phyloP scores from a whole-genome alignment of 2,329 filamentous ascomycete genomes.

The Talaromyces sp. region DNA sequence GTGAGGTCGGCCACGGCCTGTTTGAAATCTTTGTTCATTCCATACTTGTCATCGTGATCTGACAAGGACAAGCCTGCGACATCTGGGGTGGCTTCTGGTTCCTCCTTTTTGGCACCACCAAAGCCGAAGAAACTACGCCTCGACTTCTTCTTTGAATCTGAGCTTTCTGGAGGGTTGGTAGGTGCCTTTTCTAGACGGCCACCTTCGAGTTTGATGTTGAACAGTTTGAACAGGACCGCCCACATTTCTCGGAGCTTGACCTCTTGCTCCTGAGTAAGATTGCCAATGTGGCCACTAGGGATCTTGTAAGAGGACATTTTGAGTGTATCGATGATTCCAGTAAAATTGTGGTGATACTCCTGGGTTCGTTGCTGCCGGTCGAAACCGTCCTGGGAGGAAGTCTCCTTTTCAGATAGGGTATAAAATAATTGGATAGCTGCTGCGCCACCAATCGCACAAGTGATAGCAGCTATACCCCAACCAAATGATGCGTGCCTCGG shows the following conservation, averaged over 20 bases:
- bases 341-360: constrained; percentile 22
- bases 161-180: constrained; percentile 17
- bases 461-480: constrained; percentile 33
- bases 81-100: constrained; percentile 30
- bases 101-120: constrained; percentile 57
- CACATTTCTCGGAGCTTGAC: constrained; percentile 84
- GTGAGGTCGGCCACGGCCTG: constrained; percentile 70
- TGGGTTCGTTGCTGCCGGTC: not conserved
- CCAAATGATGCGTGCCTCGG: constrained; percentile 34
- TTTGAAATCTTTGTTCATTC: constrained; percentile 79
- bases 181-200: constrained; percentile 18
- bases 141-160: constrained; percentile 57
- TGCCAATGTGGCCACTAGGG: constrained; percentile 66
- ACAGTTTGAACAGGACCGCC: constrained; percentile 68
- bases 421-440: constrained; percentile 25
- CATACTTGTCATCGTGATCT: constrained; percentile 81
- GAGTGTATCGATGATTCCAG: constrained; percentile 33
- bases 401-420: constrained; percentile 7
- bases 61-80: constrained; percentile 28
- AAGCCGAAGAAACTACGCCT: constrained; percentile 64
- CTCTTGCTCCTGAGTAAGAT: constrained; percentile 83
- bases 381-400: not conserved
- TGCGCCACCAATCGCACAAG: constrained; percentile 31
- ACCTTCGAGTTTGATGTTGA: constrained; percentile 51
- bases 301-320: constrained; percentile 30